Evolutionary conservation across 1,139 yeast species (phyloP), one percentile per base, ranked within the genome.

Genomic region (Hanseniaspora gamundiae): DNA sequence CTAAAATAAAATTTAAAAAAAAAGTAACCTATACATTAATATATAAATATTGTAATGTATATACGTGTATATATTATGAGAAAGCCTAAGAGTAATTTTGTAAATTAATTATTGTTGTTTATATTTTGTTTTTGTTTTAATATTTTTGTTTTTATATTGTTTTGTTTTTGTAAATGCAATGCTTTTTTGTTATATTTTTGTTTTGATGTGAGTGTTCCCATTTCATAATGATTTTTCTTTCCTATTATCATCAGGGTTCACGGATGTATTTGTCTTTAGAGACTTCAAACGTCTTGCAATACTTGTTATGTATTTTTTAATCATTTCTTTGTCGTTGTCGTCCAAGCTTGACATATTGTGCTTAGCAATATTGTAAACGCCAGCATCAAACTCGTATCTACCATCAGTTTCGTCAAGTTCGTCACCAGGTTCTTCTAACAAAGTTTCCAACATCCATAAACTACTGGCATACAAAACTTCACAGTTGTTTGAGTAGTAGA

Each of bases 371-470:
- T 28, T 28, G 31, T 13, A 13, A 28, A 52, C 58, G 19, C 51
- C 56, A 22, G 49, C 46, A 14, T 46, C 65, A 9, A 14, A 19
- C 13, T 30, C 33, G 7, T 16, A 16, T 11, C 19, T 40, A 38
- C 22, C 33, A 17, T 22, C 46, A n/a, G 47, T 48, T 21, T 47
- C 48, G 28, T 47, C 47, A 41, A 47, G 47, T n/a, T 59, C 61
- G 17, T 61, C 62, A 21, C 63, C 61, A 21, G 74, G 79, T 43
- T 70, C 76, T 49, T 80, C 88, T 42, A 87, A 64, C 38, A 88
- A 66, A 1, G 95, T 86, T 58, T 86, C 94, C 55, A 88, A 67
- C 95, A 88, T 86, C 96, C 96, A 88, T 47, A 88, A 76, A 0
- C 95, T 82, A 0, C 95, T 84, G 8, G 94, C 85, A 59, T 91